These are phyloP conservation scores for Ogataea thermomethanolica DNA, from an alignment of 805 yeast genomes.

Conservation along the genomic window DNA sequence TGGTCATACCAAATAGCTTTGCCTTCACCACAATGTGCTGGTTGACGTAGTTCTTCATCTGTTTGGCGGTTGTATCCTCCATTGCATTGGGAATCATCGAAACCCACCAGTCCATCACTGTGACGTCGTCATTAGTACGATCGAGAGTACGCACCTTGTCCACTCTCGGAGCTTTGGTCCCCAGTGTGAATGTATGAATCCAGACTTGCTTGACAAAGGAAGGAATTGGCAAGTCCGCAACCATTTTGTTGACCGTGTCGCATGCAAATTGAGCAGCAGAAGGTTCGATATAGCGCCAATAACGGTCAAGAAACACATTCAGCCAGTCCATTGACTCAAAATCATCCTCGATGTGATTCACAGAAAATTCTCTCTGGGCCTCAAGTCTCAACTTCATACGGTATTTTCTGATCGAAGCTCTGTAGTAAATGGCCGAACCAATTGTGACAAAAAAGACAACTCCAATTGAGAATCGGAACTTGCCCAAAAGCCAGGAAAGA, in stretches of 20 bases:
- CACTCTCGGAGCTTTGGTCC: slow-evolving; percentile 93
- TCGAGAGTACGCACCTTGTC: slow-evolving; percentile 86
- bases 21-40: slow-evolving; percentile 77
- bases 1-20: slow-evolving; percentile 72
- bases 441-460: slow-evolving; percentile 74
- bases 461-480: slow-evolving; percentile 71
- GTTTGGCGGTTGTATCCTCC: slow-evolving; percentile 82
- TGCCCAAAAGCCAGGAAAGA: slow-evolving; percentile 76
- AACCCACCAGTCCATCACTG: slow-evolving; percentile 96
- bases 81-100: slow-evolving; percentile 90
- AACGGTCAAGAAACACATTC: slow-evolving; percentile 81
- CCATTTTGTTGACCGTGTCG: slow-evolving; percentile 77
- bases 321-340: slow-evolving; percentile 96
- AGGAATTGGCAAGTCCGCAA: slow-evolving; percentile 77
- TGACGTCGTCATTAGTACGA: slow-evolving; percentile 87
- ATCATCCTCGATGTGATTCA: slow-evolving; percentile 78
- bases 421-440: slow-evolving; percentile 63
- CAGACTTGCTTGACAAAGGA: slow-evolving; percentile 78
- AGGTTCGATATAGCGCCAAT: slow-evolving; percentile 92
- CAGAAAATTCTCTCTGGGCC: slow-evolving; percentile 81
- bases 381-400: slow-evolving; percentile 71
- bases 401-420: slow-evolving; percentile 79
- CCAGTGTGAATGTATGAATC: slow-evolving; percentile 86
- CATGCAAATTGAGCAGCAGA: slow-evolving; percentile 80
- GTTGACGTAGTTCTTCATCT: slow-evolving; percentile 77